A percentile compares a stretch with the other conserved stretches of the same genome.
Evolutionary conservation across 2,329 filamentous ascomycete species (phyloP).

Genomic region (Venturia carpophila): DNA sequence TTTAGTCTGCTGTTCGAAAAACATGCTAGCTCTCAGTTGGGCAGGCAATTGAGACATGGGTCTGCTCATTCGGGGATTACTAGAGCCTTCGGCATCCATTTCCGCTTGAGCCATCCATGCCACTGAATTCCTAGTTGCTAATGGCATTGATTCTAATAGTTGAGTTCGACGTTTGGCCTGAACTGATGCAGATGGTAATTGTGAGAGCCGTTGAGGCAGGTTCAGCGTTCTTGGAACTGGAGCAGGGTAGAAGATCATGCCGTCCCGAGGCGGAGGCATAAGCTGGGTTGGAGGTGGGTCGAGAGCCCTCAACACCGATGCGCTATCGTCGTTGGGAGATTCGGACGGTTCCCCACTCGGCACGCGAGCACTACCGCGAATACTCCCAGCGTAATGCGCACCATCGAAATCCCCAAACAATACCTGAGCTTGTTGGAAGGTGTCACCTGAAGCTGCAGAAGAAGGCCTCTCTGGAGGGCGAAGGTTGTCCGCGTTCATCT

Average conservation of each 20-base stretch:
- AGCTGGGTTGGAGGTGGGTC: slow-evolving; percentile 23
- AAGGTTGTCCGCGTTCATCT: slow-evolving; percentile 3
- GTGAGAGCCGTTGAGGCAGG: slow-evolving; percentile 78
- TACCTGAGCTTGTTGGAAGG: slow-evolving; percentile 56
- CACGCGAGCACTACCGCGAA: slow-evolving; percentile 10
- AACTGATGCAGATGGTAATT: slow-evolving; percentile 54
- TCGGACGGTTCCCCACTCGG: slow-evolving; percentile 25
- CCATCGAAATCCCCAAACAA: slow-evolving; percentile 79
- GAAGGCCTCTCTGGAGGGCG: slow-evolving; percentile 36
- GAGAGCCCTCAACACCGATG: slow-evolving; percentile 27
- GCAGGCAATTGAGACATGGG: slow-evolving; percentile 57
- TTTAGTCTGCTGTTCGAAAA: slow-evolving; percentile 66
- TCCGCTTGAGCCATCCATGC: slow-evolving; percentile 34
- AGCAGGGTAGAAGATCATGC: slow-evolving; percentile 92
- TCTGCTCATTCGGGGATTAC: slow-evolving; percentile 32
- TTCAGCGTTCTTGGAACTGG: slow-evolving; percentile 92
- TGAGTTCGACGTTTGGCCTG: slow-evolving; percentile 67
- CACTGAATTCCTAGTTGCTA: slow-evolving; percentile 46
- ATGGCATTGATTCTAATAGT: slow-evolving; percentile 56
- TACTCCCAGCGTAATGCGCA: slow-evolving; percentile 59
- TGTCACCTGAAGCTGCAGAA: slow-evolving; percentile 51
- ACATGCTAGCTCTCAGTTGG: slow-evolving; percentile 81
- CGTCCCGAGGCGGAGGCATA: slow-evolving; percentile 55
- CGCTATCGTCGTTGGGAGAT: neutral
- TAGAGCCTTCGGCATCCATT: slow-evolving; percentile 23